Percentiles rank a stretch among this genome's conserved stretches.
Evolutionary conservation across 768 basidiomycete genomes (phyloP).

Genomic region (Suillus bovinus): DNA sequence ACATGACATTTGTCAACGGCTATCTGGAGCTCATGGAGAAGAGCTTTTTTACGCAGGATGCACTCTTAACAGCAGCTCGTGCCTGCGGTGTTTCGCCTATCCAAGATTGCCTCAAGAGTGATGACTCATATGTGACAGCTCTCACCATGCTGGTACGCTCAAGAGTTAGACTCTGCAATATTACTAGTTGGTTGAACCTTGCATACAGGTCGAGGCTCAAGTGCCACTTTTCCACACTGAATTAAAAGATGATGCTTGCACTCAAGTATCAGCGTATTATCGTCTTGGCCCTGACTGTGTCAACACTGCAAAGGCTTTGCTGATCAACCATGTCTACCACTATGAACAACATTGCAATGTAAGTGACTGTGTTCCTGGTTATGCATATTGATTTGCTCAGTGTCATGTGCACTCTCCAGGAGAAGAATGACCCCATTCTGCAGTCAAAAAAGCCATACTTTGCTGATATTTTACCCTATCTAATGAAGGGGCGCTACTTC

Average conservation of each 20-base stretch:
- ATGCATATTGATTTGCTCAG: neutral
- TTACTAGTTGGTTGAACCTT: neutral
- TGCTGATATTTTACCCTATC: neutral
- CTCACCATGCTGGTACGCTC: neutral
- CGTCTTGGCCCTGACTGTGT: neutral
- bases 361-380: neutral
- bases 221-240: neutral
- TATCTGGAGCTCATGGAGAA: neutral
- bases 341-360: neutral
- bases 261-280: neutral
- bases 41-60: neutral
- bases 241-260: neutral
- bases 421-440: neutral
- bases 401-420: neutral
- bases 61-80: neutral
- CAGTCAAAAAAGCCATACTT: neutral
- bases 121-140: neutral
- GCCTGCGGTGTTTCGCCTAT: neutral
- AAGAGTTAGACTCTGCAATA: neutral
- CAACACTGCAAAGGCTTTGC: neutral
- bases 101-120: neutral
- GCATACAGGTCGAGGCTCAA: neutral
- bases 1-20: neutral
- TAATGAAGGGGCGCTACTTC: neutral
- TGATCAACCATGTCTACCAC: neutral